Evolutionary conservation across 495 filamentous ascomycete genomes (phyloP), one percentile per base, ranked within the genome.

Genomic region (Penicillium turbatum): DNA sequence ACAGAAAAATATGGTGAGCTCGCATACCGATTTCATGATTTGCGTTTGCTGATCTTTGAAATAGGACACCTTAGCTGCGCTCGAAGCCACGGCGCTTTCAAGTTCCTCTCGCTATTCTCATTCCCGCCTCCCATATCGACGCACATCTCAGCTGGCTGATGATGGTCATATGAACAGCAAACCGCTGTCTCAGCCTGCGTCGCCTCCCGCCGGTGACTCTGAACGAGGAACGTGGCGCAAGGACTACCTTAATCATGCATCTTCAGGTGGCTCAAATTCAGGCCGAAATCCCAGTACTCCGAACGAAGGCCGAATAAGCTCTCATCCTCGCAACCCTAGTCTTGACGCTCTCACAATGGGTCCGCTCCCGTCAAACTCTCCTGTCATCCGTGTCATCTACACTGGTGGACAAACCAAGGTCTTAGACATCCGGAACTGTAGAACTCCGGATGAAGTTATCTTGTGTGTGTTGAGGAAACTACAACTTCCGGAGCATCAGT

Each of bases 351-450:
- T 89, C 37, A 82, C 89, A 30, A 90, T 95, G 77, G 86, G 87
- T 30, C 80, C 85, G 48, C 76, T 96, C 48, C 91, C 90, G 21
- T 75, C 79, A 35, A 86, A 89, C 62, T 85, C 89, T 62, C 84
- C 88, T 36, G 82, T 95, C 44, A 93, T 97, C 54, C 82, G 90
- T 36, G 88, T 97, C 34, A 96, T 97, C 61, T 95, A 92, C 54
- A 88, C 85, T 26, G 89, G 86, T 38, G 87, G 90, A n/a, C 84
- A 87, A 51, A 95, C 90, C 29, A 91, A 92, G 67, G 90, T 96
- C 6, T 81, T 97, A 49, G 88, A 90, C 64, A 86, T 97, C 44
- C 86, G 88, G 48, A 88, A 86, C 56, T 96, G 89, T 78, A 89
- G 85, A 62, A 95, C 87, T 2, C 83, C 88, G 30, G 93, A 97